These are phyloP conservation scores for Vachellia collinsii DNA, from an alignment of 306 rosid genomes.

Conservation along the genomic window DNA sequence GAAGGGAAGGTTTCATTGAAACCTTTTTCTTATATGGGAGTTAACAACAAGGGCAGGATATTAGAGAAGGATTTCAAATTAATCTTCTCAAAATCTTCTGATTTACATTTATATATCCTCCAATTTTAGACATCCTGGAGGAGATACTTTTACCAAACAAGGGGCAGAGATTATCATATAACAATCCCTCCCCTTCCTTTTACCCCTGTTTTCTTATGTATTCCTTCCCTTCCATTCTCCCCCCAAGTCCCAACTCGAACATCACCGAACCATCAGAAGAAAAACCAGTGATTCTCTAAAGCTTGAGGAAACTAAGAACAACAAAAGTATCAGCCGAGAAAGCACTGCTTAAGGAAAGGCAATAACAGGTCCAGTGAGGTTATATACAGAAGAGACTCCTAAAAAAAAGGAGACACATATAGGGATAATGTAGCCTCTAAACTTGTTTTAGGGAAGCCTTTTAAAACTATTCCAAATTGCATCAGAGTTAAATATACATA, in stretches of 20 bases:
- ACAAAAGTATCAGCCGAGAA: conserved; percentile 3
- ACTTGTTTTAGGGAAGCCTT: not conserved
- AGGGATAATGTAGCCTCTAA: conserved; percentile 28
- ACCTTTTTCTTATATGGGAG: not conserved
- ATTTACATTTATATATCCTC: not conserved
- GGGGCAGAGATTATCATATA: not conserved
- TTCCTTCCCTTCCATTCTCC: not conserved
- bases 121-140: not conserved
- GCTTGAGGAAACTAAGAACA: conserved; percentile 18
- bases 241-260: not conserved
- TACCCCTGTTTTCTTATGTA: not conserved
- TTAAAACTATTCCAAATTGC: conserved; percentile 19
- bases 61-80: not conserved
- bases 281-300: conserved; percentile 12
- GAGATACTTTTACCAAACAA: not conserved
- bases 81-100: not conserved
- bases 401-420: not conserved
- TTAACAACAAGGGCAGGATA: not conserved
- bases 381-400: not conserved
- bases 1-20: not conserved
- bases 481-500: conserved; percentile 11
- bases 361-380: conserved; percentile 19
- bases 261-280: conserved; percentile 1
- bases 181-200: conserved; percentile 2
- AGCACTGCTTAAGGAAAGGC: conserved; percentile 35